Percentiles rank a stretch among this genome's conserved stretches.
Conservation (phyloP, 306 rosid species). For the Corylus heterophylla region DNA sequence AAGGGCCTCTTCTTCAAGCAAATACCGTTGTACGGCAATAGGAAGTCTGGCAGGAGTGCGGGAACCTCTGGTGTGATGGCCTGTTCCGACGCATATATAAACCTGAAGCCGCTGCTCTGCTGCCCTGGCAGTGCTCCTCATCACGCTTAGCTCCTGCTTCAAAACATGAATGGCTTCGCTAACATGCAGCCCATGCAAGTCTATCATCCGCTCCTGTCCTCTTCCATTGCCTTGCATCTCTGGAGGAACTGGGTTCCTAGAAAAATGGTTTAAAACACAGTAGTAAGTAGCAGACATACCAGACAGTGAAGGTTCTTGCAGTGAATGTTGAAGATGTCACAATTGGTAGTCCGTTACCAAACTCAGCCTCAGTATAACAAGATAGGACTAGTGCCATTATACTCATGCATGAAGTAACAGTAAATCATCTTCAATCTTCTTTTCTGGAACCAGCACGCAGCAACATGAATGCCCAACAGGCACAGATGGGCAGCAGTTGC, state of each 20-base stretch:
- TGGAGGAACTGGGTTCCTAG: conserved; percentile 71
- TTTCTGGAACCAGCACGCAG: background rate
- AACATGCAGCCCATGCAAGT: conserved; percentile 87
- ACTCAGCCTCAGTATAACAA: conserved; percentile 5
- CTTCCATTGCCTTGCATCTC: conserved; percentile 84
- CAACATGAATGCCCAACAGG: background rate
- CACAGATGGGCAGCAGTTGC: background rate
- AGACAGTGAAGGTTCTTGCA: background rate
- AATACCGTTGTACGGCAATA: conserved; percentile 77
- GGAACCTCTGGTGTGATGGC: conserved; percentile 92
- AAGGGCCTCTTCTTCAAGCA: conserved; percentile 93
- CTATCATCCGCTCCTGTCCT: conserved; percentile 87
- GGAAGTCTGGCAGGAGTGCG: conserved; percentile 94
- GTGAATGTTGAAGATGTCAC: conserved; percentile 5
- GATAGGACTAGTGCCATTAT: background rate
- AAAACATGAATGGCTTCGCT: conserved; percentile 85
- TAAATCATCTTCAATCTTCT: background rate
- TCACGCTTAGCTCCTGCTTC: conserved; percentile 73
- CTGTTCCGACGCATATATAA: conserved; percentile 87
- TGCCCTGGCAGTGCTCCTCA: conserved; percentile 81
- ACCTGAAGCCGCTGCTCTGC: conserved; percentile 78
- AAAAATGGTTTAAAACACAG: conserved; percentile 17
- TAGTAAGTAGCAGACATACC: conserved; percentile 3
- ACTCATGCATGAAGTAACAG: background rate
- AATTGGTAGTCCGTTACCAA: background rate